Evolutionary conservation across 2,329 filamentous ascomycete genomes (phyloP).

Genomic region (Paracamarosporium sp.): DNA sequence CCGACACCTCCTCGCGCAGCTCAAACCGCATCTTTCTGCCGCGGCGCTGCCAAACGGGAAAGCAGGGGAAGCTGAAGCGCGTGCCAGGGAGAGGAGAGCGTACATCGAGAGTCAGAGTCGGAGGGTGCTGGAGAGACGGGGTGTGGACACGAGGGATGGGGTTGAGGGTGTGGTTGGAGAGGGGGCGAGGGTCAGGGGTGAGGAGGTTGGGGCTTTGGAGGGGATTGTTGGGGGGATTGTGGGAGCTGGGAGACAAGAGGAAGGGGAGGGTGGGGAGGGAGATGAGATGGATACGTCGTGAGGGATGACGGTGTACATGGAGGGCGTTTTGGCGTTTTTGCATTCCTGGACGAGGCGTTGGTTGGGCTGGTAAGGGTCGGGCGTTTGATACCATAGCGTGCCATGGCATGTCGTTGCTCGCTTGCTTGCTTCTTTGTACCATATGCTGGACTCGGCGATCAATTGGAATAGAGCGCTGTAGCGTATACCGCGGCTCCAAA

Average conservation of each 20-base stretch:
- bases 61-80: constrained; percentile 48
- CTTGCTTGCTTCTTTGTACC: too few relatives aligned
- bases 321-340: too few relatives aligned
- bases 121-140: constrained; percentile 76
- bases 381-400: too few relatives aligned
- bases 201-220: constrained; percentile 42
- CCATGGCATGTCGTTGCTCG: too few relatives aligned
- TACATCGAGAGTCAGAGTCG: constrained; percentile 85
- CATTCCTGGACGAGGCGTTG: too few relatives aligned
- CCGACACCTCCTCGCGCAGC: constrained; percentile 69
- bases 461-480: too few relatives aligned
- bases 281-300: constrained; percentile 35
- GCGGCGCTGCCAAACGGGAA: constrained; percentile 37
- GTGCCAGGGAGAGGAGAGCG: constrained; percentile 73
- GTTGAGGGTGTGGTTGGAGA: constrained; percentile 41
- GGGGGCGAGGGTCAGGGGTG: constrained; percentile 26
- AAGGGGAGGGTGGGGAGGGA: constrained; percentile 11
- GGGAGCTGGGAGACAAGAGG: constrained; percentile 9
- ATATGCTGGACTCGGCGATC: too few relatives aligned
- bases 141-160: constrained; percentile 61
- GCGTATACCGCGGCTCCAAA: too few relatives aligned
- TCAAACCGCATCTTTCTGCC: constrained; percentile 68
- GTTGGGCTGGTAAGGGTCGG: too few relatives aligned
- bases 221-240: constrained; percentile 29
- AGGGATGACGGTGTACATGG: too few relatives aligned